Evolutionary conservation across 129 eudicot genomes (phyloP).

Genomic region (Dittrichia graveolens): DNA sequence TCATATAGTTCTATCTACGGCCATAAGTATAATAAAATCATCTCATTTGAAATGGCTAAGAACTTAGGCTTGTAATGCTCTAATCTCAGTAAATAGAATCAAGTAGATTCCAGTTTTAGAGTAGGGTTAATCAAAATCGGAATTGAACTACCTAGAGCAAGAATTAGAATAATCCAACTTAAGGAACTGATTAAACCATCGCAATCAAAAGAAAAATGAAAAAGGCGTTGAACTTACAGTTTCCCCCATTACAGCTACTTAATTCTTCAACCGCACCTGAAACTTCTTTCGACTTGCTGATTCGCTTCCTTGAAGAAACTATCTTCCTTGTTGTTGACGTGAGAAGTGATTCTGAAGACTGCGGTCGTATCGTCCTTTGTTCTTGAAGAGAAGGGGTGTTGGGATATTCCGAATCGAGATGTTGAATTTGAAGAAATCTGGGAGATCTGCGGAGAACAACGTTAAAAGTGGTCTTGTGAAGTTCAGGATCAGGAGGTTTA

Average conservation of each 20-base stretch:
- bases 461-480: neutral
- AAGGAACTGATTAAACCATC: no score
- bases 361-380: conserved; percentile 1
- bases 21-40: no score
- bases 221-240: neutral
- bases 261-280: conserved; percentile 5
- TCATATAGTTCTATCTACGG: no score
- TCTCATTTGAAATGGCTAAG: neutral
- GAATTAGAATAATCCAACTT: no score
- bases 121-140: no score
- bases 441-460: conserved; percentile 33
- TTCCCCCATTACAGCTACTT: neutral
- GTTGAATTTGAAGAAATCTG: neutral
- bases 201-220: no score
- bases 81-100: no score
- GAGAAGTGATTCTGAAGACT: conserved; percentile 21
- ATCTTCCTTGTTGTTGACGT: conserved; percentile 14
- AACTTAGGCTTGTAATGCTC: no score
- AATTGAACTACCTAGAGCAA: no score
- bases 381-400: conserved; percentile 18
- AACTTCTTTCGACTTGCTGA: neutral
- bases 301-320: neutral
- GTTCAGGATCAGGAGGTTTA: neutral
- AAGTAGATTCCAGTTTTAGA: no score
- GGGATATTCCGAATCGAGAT: neutral